These are phyloP conservation scores for Crithidia fasciculata DNA, from an alignment of 208 protist genomes.

Conservation along the genomic window DNA sequence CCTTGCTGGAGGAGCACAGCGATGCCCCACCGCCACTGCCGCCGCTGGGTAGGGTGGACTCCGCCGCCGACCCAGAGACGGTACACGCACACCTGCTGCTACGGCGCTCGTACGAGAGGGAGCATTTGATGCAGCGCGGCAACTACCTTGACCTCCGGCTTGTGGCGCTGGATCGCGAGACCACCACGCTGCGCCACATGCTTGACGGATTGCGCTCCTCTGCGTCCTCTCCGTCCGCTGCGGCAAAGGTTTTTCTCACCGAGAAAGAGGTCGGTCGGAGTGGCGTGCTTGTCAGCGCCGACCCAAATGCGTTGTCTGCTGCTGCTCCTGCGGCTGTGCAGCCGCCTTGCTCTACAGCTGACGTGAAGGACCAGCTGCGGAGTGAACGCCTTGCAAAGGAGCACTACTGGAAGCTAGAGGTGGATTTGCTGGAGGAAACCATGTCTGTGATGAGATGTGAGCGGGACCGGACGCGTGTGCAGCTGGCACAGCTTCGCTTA, in stretches of 20 bases:
- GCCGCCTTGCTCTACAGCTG: neutral
- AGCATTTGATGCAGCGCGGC: conserved; percentile 75
- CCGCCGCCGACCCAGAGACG: conserved; percentile 43
- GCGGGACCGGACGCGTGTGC: conserved; percentile 22
- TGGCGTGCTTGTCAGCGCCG: neutral
- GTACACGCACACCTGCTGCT: conserved; percentile 77
- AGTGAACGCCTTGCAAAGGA: conserved; percentile 10
- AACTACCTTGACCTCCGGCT: conserved; percentile 81
- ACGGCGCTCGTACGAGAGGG: conserved; percentile 61
- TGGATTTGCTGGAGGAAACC: conserved; percentile 37
- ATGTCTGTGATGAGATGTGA: conserved; percentile 34
- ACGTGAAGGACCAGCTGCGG: conserved; percentile 24
- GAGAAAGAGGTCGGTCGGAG: neutral
- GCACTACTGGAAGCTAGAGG: conserved; percentile 28
- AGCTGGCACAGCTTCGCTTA: conserved; percentile 24
- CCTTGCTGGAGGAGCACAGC: conserved; percentile 34
- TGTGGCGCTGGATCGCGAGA: conserved; percentile 67
- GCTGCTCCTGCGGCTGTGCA: neutral
- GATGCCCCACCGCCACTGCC: neutral
- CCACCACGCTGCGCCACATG: conserved; percentile 56
- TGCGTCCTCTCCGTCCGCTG: neutral
- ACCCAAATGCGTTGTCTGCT: neutral
- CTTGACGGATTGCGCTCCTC: conserved; percentile 43
- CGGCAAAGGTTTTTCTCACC: neutral
- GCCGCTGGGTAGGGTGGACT: conserved; percentile 10